A percentile compares a stretch with the other conserved stretches of the same genome.
phyloP scores from a whole-genome alignment of 345 rosid genomes.

The Pistacia integerrima region DNA sequence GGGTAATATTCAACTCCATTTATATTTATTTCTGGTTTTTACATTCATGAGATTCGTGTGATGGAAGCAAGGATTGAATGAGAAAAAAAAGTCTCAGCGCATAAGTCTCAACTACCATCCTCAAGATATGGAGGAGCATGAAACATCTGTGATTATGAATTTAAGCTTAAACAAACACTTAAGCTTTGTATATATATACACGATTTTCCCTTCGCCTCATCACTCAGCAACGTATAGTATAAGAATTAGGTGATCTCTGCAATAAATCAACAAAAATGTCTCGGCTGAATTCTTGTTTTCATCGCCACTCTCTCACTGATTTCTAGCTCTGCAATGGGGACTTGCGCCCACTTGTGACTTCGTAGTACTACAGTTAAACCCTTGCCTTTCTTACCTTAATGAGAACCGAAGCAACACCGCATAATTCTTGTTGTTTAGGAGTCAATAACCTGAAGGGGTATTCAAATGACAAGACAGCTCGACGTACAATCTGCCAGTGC shows the following conservation, averaged over 20 bases:
- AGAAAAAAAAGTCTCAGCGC: background rate
- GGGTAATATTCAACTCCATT: no score
- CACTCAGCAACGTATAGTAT: no score
- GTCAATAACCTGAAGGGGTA: background rate
- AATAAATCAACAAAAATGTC: background rate
- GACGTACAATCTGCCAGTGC: background rate
- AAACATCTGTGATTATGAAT: background rate
- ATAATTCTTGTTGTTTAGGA: background rate
- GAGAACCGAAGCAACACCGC: background rate
- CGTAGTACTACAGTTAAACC: background rate
- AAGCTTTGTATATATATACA: background rate
- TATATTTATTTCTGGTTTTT: no score
- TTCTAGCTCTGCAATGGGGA: background rate
- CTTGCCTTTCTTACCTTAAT: background rate
- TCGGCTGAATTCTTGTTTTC: background rate
- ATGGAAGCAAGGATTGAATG: background rate
- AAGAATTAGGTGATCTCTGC: background rate
- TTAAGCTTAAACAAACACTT: background rate
- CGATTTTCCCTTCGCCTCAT: no score
- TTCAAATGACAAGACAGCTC: background rate
- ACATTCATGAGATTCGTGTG: no score
- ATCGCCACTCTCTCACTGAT: background rate
- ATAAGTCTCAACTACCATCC: background rate
- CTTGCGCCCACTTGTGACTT: background rate
- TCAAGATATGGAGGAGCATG: background rate